Base-by-base conservation (phyloP, 2,329 filamentous ascomycete genomes). In the Sclerotinia subarctica region DNA sequence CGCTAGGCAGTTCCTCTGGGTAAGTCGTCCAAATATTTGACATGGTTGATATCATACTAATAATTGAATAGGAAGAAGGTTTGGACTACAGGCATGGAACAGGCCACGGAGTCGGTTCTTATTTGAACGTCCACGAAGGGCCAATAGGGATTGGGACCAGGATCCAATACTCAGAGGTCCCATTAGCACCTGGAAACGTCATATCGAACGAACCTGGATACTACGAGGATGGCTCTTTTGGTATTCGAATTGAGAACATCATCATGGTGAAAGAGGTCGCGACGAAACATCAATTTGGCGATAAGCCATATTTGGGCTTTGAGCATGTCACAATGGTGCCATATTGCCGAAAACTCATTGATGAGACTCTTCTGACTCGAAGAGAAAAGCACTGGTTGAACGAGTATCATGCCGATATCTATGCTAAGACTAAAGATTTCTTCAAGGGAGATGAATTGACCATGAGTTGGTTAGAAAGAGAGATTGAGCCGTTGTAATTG, bases 261-360 rank as follows among this genome's bases (percentile, higher is more conserved):
- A 88, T 96, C 72, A 90, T 98, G 83, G 93, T 96, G 42, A 90
- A 87, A 72, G 93, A 97, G 78, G 90, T 91, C n/a, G 84, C 94
- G 79, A 97, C 94, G 5, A 89, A 89, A 70, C 86, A 96, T 79
- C 88, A 89, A 47, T 98, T 98, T 77, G 94, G 94, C 26, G 94
- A 97, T 74, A 97, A 96, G 81, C 90, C 94, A 2, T 99, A 92
- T 80, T 83, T 98, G 47, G 93, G 94, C 4, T 99, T 99, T 74
- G 94, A 99, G 81, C 92, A 96, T 79, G 93, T 98, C 72, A 99
- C 95, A 0, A 93, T 99, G 93, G 93, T 94, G 24, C 95, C 95
- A 0, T 93, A 97, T 80, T 97, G 94, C 80, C 87, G 89, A 70
- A 97, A 93, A 70, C 82, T 99, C 72, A 93, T 97, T 71, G 91